These are phyloP conservation scores for Botrytis galanthina DNA, from an alignment of 2,329 filamentous ascomycete genomes.

Conservation along the genomic window DNA sequence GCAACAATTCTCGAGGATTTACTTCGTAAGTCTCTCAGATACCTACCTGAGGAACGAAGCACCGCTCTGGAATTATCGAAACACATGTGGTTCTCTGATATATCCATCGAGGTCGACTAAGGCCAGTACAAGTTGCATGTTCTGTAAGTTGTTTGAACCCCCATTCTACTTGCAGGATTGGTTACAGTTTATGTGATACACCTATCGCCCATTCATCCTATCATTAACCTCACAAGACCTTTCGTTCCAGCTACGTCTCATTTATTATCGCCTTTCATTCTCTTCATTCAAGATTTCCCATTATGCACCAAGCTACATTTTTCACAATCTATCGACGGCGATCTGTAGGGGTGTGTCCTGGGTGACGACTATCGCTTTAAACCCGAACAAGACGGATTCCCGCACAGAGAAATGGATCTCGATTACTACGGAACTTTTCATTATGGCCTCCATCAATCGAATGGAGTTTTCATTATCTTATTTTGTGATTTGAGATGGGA, in stretches of 20 bases:
- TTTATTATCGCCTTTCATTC: neutral
- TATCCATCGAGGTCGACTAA: neutral
- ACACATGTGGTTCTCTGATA: constrained; percentile 25
- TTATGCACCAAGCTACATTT: neutral
- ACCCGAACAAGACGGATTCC: neutral
- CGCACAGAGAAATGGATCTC: neutral
- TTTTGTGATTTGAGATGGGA: too few relatives aligned
- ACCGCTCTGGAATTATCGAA: constrained; percentile 20
- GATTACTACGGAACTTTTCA: neutral
- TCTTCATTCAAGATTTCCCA: neutral
- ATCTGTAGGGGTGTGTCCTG: neutral
- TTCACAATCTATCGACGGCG: neutral
- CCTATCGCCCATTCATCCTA: neutral
- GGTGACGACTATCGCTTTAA: neutral
- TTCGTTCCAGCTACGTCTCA: neutral
- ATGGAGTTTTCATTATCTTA: neutral
- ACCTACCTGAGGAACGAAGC: constrained; percentile 24
- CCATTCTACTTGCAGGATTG: neutral
- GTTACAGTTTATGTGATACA: neutral
- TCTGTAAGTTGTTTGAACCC: neutral
- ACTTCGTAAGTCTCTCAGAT: constrained; percentile 23
- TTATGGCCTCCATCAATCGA: neutral
- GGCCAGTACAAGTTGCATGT: neutral
- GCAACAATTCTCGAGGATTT: constrained; percentile 21
- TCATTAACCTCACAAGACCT: neutral